Evolutionary conservation across 805 yeast species (phyloP), one percentile per base, ranked within the genome.

Genomic region (Yamadazyma ubonensis): DNA sequence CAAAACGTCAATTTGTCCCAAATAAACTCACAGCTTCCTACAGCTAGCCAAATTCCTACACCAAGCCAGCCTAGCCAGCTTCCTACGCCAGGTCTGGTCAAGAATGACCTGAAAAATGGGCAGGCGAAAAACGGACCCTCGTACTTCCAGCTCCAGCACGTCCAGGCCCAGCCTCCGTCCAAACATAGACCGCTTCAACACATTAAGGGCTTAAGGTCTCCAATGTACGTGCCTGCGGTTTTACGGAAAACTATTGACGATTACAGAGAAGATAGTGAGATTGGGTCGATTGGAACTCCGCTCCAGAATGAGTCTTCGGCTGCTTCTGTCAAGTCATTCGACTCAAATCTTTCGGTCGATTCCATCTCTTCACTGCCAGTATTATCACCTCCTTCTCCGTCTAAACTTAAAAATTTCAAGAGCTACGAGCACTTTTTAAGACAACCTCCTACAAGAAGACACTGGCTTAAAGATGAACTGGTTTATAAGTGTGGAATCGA

Each of bases 151-250:
- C 38, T 16, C 17, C 29, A 35, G 26, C 25, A 36, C 20, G 21
- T 28, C 12, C 40, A 37, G 14, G 21, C 28, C 11, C 33, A 25
- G 15, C 28, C 32, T 32, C 38, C 43, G 23, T 15, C 28, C 16
- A 39, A 33, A 11, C 28, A 31, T 4, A 52, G 59, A 33, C 67
- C 67, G 43, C 58, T 83, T 16, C 83, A 81, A 56, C 95, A 88
- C 53, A 79, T 89, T 45, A 79, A 80, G 42, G 83, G 83, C 33
- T 90, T 88, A 47, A 78, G 88, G 58, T 83, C 86, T 53, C 96
- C 97, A 7, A 67, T 90, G 67, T 90, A 88, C 54, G 72, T 85
- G 0, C 98, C 98, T 0, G 96, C 96, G 0, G 98, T 90, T 8
- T 68, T 90, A 38, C 52, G 75, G 19, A 74, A 50, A 86, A 49